phyloP scores from a whole-genome alignment of 2,329 filamentous ascomycete genomes.

The Cladosporium sp. region DNA sequence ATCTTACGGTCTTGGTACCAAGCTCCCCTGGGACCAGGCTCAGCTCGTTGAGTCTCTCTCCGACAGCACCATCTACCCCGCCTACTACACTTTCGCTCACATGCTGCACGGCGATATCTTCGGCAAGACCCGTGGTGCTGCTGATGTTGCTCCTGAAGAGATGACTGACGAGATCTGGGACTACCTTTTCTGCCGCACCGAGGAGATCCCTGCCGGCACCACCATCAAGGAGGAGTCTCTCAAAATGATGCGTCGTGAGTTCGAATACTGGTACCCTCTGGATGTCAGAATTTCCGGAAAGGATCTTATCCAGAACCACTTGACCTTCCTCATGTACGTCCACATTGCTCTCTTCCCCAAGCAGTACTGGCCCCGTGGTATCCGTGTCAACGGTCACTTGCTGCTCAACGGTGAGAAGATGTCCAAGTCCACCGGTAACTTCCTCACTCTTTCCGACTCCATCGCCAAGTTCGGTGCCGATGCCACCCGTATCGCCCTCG shows the following conservation, averaged over 20 bases:
- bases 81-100: conserved; percentile 58
- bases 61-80: conserved; percentile 91
- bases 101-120: conserved; percentile 74
- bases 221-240: conserved; percentile 71
- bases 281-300: conserved; percentile 87
- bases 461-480: conserved; percentile 93
- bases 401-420: conserved; percentile 98
- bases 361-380: conserved; percentile 80
- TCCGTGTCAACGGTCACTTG: conserved; percentile 88
- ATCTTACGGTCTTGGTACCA: conserved; percentile 86
- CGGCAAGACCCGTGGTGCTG: conserved; percentile 64
- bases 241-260: conserved; percentile 79
- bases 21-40: conserved; percentile 86
- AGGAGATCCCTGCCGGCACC: conserved; percentile 56
- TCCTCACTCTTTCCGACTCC: conserved; percentile 82
- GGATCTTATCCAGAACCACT: conserved; percentile 88
- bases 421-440: conserved; percentile 96
- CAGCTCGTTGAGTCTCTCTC: conserved; percentile 90
- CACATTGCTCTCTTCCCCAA: conserved; percentile 84
- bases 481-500: conserved; percentile 82
- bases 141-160: conserved; percentile 71
- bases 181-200: conserved; percentile 78
- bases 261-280: conserved; percentile 95
- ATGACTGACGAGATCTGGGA: conserved; percentile 97
- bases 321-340: conserved; percentile 94